Conservation (phyloP, 257 asterid species). For the Striga asiatica region DNA sequence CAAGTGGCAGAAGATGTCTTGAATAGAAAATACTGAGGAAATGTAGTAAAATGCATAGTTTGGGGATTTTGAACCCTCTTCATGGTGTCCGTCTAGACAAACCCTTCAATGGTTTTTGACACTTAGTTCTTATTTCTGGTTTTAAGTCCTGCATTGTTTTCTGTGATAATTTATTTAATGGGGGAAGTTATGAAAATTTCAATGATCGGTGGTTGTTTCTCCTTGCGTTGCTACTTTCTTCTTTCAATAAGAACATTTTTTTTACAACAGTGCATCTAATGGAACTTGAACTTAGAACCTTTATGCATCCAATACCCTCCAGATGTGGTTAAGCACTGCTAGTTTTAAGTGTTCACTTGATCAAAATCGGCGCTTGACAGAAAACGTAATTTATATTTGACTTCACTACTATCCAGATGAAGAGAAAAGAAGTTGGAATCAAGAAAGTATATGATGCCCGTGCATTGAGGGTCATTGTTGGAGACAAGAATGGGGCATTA, state of each 20-base stretch:
- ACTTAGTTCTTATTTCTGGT: background rate
- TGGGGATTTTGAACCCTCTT: background rate
- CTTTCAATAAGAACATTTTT: no score
- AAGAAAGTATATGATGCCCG: conserved; percentile 82
- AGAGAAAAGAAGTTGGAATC: conserved; percentile 75
- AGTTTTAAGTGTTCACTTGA: conserved; percentile 11
- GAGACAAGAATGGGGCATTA: conserved; percentile 83
- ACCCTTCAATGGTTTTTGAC: background rate
- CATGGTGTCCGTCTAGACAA: background rate
- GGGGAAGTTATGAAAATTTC: background rate
- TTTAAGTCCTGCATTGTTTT: conserved; percentile 2
- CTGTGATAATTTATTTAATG: conserved; percentile 3
- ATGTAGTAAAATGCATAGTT: background rate
- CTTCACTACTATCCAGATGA: conserved; percentile 48
- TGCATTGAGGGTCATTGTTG: conserved; percentile 88
- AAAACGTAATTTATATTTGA: conserved; percentile 12
- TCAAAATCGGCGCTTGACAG: conserved; percentile 14
- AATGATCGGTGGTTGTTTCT: background rate
- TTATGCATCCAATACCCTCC: no score
- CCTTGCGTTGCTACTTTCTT: no score
- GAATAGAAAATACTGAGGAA: conserved; percentile 10
- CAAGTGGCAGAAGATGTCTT: conserved; percentile 10
- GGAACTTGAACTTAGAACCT: no score
- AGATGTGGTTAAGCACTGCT: background rate
- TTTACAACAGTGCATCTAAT: no score